A percentile compares a stretch with the other conserved stretches of the same genome.
Conservation (phyloP, 148 eudicot species). For the Rhododendron vialii region DNA sequence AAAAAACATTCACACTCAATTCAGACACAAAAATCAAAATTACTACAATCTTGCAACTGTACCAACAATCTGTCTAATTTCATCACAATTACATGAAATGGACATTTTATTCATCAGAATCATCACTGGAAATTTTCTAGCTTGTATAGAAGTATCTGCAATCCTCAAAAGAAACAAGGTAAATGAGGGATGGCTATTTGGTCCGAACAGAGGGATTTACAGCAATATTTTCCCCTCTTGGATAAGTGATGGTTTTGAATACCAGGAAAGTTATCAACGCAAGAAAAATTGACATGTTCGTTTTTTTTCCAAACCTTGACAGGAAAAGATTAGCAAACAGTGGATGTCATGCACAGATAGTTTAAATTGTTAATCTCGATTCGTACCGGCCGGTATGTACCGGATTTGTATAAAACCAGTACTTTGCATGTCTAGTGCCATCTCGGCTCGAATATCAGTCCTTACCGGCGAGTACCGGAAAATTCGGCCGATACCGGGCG, state of each 20-base stretch:
- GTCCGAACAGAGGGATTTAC: not conserved
- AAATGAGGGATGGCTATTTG: not conserved
- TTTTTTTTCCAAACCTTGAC: not conserved
- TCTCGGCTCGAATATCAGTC: too few species aligned
- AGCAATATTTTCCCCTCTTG: not conserved
- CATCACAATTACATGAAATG: not conserved
- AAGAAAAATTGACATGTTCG: not conserved
- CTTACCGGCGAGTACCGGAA: too few species aligned
- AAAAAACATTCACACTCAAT: not conserved
- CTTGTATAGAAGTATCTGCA: not conserved
- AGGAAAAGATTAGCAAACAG: not conserved
- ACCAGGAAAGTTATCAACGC: not conserved
- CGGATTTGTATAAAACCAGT: too few species aligned
- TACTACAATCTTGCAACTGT: not conserved
- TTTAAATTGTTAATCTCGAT: not conserved
- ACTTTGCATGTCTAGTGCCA: too few species aligned
- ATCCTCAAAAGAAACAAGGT: not conserved
- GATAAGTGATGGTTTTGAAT: not conserved
- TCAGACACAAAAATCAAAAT: not conserved
- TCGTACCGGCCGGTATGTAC: too few species aligned
- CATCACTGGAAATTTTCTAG: not conserved
- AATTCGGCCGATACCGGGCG: too few species aligned
- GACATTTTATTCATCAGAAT: not conserved
- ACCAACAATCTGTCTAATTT: not conserved
- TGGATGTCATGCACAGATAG: not conserved